Percentiles rank a stretch among this genome's conserved stretches.
Evolutionary conservation across 208 protist species (phyloP).

Genomic region (Angomonas ambiguus): DNA sequence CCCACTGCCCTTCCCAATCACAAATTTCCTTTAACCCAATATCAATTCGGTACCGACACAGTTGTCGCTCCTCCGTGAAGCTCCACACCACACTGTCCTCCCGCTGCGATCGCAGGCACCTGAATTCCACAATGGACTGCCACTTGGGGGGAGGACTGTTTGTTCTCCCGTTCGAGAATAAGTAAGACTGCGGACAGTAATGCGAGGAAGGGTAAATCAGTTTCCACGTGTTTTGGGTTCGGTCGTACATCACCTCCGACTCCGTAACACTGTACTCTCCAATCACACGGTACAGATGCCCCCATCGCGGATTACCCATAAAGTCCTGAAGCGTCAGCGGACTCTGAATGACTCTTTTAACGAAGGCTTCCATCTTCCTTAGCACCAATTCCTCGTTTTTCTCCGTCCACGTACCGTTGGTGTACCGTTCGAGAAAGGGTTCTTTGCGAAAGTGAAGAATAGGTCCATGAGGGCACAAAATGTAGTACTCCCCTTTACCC

Average conservation of each 20-base stretch:
- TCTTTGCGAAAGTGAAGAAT: slow-evolving; percentile 51
- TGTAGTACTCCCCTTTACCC: slow-evolving; percentile 51
- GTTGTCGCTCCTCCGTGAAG: slow-evolving; percentile 57
- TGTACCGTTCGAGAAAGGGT: slow-evolving; percentile 15
- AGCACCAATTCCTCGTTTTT: not conserved
- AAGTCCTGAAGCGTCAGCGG: not conserved
- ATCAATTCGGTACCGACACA: slow-evolving; percentile 60
- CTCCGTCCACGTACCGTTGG: not conserved
- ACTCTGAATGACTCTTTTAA: not conserved
- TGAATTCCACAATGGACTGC: not conserved
- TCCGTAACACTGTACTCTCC: slow-evolving; percentile 40
- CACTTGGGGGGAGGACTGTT: not conserved
- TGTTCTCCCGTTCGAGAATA: not conserved
- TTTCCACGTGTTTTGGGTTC: slow-evolving; percentile 53
- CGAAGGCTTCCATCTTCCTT: not conserved
- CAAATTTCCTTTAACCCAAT: slow-evolving; percentile 56
- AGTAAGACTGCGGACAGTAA: slow-evolving; percentile 1
- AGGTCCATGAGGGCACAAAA: slow-evolving; percentile 42
- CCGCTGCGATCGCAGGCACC: too few relatives aligned
- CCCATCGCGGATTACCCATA: not conserved
- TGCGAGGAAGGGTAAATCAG: slow-evolving; percentile 50
- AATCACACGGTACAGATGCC: slow-evolving; percentile 38
- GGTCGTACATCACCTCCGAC: slow-evolving; percentile 56
- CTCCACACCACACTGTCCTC: too few relatives aligned
- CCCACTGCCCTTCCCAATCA: slow-evolving; percentile 63